A percentile compares a stretch with the other conserved stretches of the same genome.
Evolutionary conservation across 441 rosid species (phyloP).

Genomic region (Daphne laureola): DNA sequence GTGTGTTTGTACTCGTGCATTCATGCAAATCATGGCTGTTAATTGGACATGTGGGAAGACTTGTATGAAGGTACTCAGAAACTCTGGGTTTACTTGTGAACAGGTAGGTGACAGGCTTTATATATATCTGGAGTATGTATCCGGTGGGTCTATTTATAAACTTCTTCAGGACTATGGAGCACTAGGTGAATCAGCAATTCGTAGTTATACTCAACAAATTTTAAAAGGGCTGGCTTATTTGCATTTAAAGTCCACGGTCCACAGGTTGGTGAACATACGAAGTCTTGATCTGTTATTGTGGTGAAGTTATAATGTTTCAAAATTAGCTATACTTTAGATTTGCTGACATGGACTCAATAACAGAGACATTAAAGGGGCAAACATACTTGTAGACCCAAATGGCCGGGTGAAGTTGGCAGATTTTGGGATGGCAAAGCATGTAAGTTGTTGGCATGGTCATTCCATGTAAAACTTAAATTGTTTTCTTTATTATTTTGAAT

Average conservation of each 20-base stretch:
- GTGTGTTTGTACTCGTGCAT: not conserved
- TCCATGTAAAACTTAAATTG: constrained; percentile 1
- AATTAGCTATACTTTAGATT: not conserved
- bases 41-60: not conserved
- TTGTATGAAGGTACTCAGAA: constrained; percentile 9
- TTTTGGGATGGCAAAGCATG: constrained; percentile 92
- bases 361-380: constrained; percentile 87
- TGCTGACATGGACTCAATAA: constrained; percentile 9
- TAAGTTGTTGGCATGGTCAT: constrained; percentile 26
- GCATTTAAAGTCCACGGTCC: constrained; percentile 62
- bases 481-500: constrained; percentile 2
- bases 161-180: constrained; percentile 76
- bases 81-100: constrained; percentile 11
- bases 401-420: constrained; percentile 85
- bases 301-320: not conserved
- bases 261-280: constrained; percentile 36
- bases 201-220: constrained; percentile 73
- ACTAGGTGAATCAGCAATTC: constrained; percentile 53
- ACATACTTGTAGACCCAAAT: constrained; percentile 68
- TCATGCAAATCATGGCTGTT: not conserved
- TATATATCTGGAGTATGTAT: constrained; percentile 73
- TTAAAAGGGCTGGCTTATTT: constrained; percentile 66
- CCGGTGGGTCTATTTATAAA: constrained; percentile 78
- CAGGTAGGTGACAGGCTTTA: constrained; percentile 63
- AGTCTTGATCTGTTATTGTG: constrained; percentile 6